A percentile compares a stretch with the other conserved stretches of the same genome.
Evolutionary conservation across 805 yeast species (phyloP).

Genomic region (Cyberlindnera maclurae): DNA sequence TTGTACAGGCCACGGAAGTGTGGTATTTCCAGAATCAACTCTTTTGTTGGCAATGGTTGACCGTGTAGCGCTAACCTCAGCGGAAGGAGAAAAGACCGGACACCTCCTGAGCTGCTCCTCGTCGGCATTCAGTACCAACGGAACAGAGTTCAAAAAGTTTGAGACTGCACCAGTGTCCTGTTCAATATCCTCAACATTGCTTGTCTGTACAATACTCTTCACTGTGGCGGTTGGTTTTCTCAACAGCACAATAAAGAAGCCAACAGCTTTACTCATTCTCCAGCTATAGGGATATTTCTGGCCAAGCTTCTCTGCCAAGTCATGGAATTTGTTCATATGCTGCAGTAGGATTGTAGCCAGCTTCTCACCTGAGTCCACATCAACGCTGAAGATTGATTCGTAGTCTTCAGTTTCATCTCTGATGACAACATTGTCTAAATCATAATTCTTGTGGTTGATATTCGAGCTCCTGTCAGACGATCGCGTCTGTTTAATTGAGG

Average conservation of each 20-base stretch:
- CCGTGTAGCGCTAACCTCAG: slow-evolving; percentile 9
- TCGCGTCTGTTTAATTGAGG: background rate
- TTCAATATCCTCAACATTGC: slow-evolving; percentile 16
- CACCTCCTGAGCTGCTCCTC: slow-evolving; percentile 15
- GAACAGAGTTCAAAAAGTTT: slow-evolving; percentile 19
- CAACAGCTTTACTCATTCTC: slow-evolving; percentile 55
- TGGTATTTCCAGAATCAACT: too few relatives aligned
- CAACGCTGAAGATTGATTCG: slow-evolving; percentile 26
- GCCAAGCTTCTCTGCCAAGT: slow-evolving; percentile 40
- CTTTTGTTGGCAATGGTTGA: slow-evolving; percentile 1
- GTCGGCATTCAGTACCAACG: slow-evolving; percentile 15
- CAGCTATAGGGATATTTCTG: slow-evolving; percentile 59
- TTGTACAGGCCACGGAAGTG: too few relatives aligned
- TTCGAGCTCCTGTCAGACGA: slow-evolving; percentile 2
- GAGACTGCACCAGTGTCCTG: slow-evolving; percentile 18
- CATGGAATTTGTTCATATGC: slow-evolving; percentile 36
- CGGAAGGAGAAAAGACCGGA: slow-evolving; percentile 6
- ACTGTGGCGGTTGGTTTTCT: slow-evolving; percentile 25
- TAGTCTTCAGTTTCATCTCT: slow-evolving; percentile 18
- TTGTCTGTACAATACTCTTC: slow-evolving; percentile 19
- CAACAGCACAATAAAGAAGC: slow-evolving; percentile 33
- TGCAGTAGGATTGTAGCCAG: slow-evolving; percentile 30
- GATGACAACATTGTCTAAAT: slow-evolving; percentile 15
- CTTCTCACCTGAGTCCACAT: slow-evolving; percentile 30
- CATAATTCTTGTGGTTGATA: slow-evolving; percentile 20